Base-by-base conservation (phyloP, 768 basidiomycete genomes). In the Psilocybe azurescens region DNA sequence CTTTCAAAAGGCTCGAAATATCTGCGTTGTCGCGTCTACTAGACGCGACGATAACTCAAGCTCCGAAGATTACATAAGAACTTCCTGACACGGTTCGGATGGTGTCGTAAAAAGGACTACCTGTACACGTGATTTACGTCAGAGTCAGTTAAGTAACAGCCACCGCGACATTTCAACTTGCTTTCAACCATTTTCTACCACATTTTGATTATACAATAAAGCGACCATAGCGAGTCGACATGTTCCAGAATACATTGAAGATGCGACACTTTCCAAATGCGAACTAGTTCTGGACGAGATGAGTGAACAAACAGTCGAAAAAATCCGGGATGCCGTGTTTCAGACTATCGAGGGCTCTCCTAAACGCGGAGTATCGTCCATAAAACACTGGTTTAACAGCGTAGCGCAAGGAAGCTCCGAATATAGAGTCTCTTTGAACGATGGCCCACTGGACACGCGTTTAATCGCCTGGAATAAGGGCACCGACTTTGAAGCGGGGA, bases 391-490 rank as follows among this genome's bases (percentile, higher is more conserved):
- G 65, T 66, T 66, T 54, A 54, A 49, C 13, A 50, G 46, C 14
- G 63, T 69, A 5, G 53, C 61, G 7, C 63, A 63, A 46, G 62
- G 65, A 3, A 30, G 39, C 24, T 51, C 36, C n/a, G 65, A 61
- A 3, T 41, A 64, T 49, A 53, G 63, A 39, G 32, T 13, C 9
- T 20, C 32, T 11, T 24, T 54, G 1, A 61, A 46, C 3, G 58
- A 62, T 30, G 28, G 53, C 2, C 41, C 59, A 32, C 56, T 56
- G 44, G 55, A 67, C 18, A 58, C 56, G 8, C 65, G 61, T 11
- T 53, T 65, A 9, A 69, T 71, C 29, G 56, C 63, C n/a, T 71
- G 70, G 70, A 69, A 69, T 52, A 60, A 56, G 5, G 62, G 62
- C 5, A 62, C 30, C 30, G 18, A 53, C 7, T 69, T 69, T 47